phyloP scores from a whole-genome alignment of 2,329 filamentous ascomycete species.

The Colletotrichum abscissum region DNA sequence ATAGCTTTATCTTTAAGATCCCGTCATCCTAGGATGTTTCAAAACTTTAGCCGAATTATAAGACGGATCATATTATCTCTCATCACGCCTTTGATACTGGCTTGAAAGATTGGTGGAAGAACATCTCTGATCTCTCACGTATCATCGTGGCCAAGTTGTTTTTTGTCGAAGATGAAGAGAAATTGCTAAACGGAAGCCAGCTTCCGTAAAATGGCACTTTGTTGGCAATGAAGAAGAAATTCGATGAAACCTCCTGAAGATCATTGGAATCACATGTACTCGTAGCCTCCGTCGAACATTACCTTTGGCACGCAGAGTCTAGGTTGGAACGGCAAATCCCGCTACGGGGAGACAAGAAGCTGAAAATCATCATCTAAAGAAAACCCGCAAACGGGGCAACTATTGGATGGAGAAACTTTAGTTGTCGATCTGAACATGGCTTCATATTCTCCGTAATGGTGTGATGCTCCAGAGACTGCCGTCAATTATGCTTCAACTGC shows the following conservation, averaged over 20 bases:
- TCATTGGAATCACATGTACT: neutral
- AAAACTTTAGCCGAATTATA: neutral
- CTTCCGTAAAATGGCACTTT: neutral
- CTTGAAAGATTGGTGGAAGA: neutral
- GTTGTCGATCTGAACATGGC: conserved; percentile 8
- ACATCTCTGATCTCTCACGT: neutral
- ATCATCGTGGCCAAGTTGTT: neutral
- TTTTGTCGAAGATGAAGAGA: neutral
- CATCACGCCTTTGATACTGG: neutral
- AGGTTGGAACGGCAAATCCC: neutral
- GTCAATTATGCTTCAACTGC: conserved; percentile 23
- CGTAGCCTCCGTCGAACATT: neutral
- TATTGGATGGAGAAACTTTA: conserved; percentile 24
- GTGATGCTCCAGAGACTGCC: neutral
- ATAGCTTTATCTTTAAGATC: neutral
- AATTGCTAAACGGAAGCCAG: neutral
- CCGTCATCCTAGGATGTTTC: neutral
- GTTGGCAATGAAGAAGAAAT: neutral
- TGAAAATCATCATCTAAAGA: conserved; percentile 7
- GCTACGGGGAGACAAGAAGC: neutral
- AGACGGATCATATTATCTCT: neutral
- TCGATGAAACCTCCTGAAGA: neutral
- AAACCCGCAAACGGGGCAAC: conserved; percentile 3
- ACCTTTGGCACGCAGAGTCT: neutral
- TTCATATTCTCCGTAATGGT: conserved; percentile 8